phyloP scores from a whole-genome alignment of 768 basidiomycete species.

The Lentinula edodes region DNA sequence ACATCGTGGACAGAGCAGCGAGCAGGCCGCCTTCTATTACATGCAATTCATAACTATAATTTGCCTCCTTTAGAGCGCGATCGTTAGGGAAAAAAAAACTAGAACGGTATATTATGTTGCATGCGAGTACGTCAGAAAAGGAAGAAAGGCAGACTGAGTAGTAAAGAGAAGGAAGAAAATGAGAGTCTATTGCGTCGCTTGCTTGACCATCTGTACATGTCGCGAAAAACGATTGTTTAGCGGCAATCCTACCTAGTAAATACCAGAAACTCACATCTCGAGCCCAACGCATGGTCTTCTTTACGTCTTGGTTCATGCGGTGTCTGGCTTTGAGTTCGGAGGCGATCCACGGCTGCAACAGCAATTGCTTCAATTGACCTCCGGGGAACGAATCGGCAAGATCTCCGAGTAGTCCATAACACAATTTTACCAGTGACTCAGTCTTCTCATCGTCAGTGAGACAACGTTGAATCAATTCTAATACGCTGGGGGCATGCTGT shows the following conservation, averaged over 20 bases:
- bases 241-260: neutral
- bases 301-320: conserved; percentile 71
- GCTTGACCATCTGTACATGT: conserved; percentile 63
- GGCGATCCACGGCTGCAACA: conserved; percentile 78
- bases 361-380: conserved; percentile 73
- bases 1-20: neutral
- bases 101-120: conserved; percentile 10
- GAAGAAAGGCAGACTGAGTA: conserved; percentile 11
- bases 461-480: conserved; percentile 78
- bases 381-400: conserved; percentile 83
- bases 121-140: conserved; percentile 8
- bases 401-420: conserved; percentile 88
- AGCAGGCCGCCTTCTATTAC: conserved; percentile 44
- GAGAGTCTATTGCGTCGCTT: conserved; percentile 62
- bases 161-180: conserved; percentile 17
- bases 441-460: conserved; percentile 78
- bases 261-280: conserved; percentile 60
- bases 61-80: conserved; percentile 72
- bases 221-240: neutral
- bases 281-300: conserved; percentile 90
- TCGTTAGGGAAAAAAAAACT: conserved; percentile 24
- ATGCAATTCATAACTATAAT: conserved; percentile 49
- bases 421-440: conserved; percentile 68
- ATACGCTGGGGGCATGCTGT: conserved; percentile 64
- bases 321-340: conserved; percentile 67